phyloP scores from a whole-genome alignment of 2,329 filamentous ascomycete genomes.

The Beauveria caledonica region DNA sequence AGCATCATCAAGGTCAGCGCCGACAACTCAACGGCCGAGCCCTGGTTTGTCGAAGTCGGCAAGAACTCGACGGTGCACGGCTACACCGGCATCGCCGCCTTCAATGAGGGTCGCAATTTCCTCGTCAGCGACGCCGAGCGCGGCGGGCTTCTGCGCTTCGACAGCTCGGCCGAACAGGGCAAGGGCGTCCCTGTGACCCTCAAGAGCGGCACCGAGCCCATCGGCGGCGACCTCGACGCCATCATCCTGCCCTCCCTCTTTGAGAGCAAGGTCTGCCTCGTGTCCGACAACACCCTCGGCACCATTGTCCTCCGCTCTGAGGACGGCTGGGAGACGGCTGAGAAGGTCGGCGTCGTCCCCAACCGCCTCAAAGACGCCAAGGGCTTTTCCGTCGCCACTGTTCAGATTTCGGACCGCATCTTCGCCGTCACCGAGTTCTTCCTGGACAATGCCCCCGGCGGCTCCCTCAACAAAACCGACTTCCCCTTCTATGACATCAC shows the following conservation, averaged over 20 bases:
- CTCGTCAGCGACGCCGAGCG: conserved; percentile 24
- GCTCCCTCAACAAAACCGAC: not conserved
- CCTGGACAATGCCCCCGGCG: not conserved
- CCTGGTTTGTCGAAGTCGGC: conserved; percentile 23
- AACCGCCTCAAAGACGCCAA: conserved; percentile 13
- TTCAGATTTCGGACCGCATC: conserved; percentile 12
- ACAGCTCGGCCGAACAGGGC: conserved; percentile 15
- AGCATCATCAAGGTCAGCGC: conserved; percentile 26
- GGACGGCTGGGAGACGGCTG: conserved; percentile 27
- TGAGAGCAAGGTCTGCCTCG: conserved; percentile 25
- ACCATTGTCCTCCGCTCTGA: conserved; percentile 27
- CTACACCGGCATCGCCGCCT: not conserved
- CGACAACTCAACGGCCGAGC: conserved; percentile 19
- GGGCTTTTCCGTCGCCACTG: conserved; percentile 12
- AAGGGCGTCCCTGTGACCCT: not conserved
- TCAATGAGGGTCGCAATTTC: conserved; percentile 16
- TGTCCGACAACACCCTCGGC: conserved; percentile 23
- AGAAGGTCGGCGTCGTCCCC: conserved; percentile 26
- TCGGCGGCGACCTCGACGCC: conserved; percentile 18
- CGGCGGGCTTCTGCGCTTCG: conserved; percentile 28
- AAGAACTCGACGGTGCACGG: conserved; percentile 17
- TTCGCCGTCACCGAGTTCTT: not conserved
- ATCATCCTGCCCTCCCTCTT: conserved; percentile 27
- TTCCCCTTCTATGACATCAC: conserved; percentile 1
- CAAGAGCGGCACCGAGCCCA: not conserved